phyloP scores from a whole-genome alignment of 2,329 filamentous ascomycete genomes.

The Sodiomyces alkalinus region DNA sequence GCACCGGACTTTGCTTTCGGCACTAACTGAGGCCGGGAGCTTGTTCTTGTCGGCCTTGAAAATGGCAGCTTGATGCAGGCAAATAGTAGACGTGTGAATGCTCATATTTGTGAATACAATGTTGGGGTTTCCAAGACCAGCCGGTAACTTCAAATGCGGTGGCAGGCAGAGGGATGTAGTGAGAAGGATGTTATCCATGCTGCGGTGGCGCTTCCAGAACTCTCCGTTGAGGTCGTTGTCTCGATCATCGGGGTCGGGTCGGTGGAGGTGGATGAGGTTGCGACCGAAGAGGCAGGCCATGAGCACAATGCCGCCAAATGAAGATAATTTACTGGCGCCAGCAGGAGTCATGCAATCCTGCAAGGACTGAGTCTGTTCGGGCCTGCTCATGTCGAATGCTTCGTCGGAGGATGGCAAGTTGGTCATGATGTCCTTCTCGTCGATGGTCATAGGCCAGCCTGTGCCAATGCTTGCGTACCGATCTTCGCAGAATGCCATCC shows the following conservation, averaged over 20 bases:
- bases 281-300: constrained; percentile 85
- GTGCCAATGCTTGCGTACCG: constrained; percentile 92
- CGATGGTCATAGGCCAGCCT: constrained; percentile 90
- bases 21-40: constrained; percentile 59
- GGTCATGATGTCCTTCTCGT: constrained; percentile 81
- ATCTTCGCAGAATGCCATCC: constrained; percentile 84
- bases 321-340: constrained; percentile 58
- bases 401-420: constrained; percentile 75
- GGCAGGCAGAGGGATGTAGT: constrained; percentile 80
- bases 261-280: constrained; percentile 81
- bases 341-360: constrained; percentile 53
- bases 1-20: constrained; percentile 85
- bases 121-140: constrained; percentile 63
- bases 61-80: constrained; percentile 94
- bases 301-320: constrained; percentile 67
- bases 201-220: constrained; percentile 89
- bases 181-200: constrained; percentile 78
- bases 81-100: constrained; percentile 91
- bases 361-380: constrained; percentile 56
- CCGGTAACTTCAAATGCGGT: constrained; percentile 61
- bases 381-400: constrained; percentile 65
- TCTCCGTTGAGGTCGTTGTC: constrained; percentile 82
- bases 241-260: constrained; percentile 64
- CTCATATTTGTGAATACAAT: constrained; percentile 93
- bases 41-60: constrained; percentile 90